Base-by-base conservation (phyloP, 768 basidiomycete species). In the Agaricus sinodeliciosus region DNA sequence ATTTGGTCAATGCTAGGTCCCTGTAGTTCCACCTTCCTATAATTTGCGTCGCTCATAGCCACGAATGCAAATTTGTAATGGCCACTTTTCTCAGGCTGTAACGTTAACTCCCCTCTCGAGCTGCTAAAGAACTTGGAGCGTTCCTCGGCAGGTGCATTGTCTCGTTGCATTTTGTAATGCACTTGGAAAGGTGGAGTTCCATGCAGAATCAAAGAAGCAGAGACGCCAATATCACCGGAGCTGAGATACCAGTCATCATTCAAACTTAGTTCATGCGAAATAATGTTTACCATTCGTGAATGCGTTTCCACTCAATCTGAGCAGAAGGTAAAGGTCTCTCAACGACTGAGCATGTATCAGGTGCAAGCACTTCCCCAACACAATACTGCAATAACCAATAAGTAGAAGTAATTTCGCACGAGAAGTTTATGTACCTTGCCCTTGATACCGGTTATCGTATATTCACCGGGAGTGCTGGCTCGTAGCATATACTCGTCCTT, bases 141-240 rank as follows among this genome's bases (percentile, higher is more conserved):
- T 60, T 87, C 83, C 1, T 74, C 77, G 16, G 83, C 70, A 4
- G 79, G 65, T 59, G 88, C 85, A 15, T 79, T 75, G 68, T 92
- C 79, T 44, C 82, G 80, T 61, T 89, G 84, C 52, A 80, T 78
- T 11, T 75, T 80, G 66, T 94, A 96, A 62, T 81, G 81, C 9
- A 95, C 81, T 45, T 78, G 76, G 79, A 96, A 97, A 5, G 94
- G 94, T 25, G 94, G 85, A 3, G 85, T 86, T 13, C 94, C 95
- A 46, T 85, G 87, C 45, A 98, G 75, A 53, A 94, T 79, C 46
- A 96, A 80, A 3, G 87, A 83, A 2, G 90, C 93, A 11, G 85
- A 85, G 43, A 95, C 90, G 7, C 95, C 94, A 15, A 89, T 93
- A 60, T 96, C 94, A 1, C 90, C 88, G 45, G 90, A 90, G 65